Conservation (phyloP, 441 rosid genomes). For the Raphanus hybrid region DNA sequence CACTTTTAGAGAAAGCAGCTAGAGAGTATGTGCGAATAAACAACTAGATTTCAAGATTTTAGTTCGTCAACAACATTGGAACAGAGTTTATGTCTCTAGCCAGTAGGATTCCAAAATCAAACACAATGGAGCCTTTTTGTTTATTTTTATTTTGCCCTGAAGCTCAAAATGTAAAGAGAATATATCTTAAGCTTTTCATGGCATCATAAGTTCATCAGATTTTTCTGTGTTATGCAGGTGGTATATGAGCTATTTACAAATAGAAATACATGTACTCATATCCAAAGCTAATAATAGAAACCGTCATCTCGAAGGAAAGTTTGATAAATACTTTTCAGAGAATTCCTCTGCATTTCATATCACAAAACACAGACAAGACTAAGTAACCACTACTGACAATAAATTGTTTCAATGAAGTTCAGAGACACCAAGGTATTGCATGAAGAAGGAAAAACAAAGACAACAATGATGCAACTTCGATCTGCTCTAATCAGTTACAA, state of each 20-base stretch:
- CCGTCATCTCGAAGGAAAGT: not conserved
- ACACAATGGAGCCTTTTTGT: not conserved
- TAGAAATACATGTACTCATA: not conserved
- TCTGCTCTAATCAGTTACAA: not conserved
- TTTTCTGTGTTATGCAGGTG: not conserved
- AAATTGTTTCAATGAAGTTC: slow-evolving; percentile 10
- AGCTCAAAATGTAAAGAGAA: not conserved
- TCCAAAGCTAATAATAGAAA: not conserved
- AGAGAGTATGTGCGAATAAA: not conserved
- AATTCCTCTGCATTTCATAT: slow-evolving; percentile 22
- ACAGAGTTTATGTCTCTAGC: slow-evolving; percentile 24
- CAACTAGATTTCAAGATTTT: slow-evolving; percentile 18
- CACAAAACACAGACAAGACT: slow-evolving; percentile 26
- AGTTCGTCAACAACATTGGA: slow-evolving; percentile 5
- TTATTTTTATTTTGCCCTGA: not conserved
- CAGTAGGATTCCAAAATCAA: slow-evolving; percentile 25
- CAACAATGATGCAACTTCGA: not conserved
- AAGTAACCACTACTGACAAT: not conserved
- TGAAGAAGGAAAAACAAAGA: not conserved
- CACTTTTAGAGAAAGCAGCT: slow-evolving; percentile 40
- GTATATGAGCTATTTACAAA: not conserved
- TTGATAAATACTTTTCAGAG: not conserved
- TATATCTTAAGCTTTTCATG: not conserved
- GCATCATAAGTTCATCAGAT: slow-evolving; percentile 1
- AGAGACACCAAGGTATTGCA: slow-evolving; percentile 10